phyloP scores from a whole-genome alignment of 139 green algal species.

The Asterochloris erici region DNA sequence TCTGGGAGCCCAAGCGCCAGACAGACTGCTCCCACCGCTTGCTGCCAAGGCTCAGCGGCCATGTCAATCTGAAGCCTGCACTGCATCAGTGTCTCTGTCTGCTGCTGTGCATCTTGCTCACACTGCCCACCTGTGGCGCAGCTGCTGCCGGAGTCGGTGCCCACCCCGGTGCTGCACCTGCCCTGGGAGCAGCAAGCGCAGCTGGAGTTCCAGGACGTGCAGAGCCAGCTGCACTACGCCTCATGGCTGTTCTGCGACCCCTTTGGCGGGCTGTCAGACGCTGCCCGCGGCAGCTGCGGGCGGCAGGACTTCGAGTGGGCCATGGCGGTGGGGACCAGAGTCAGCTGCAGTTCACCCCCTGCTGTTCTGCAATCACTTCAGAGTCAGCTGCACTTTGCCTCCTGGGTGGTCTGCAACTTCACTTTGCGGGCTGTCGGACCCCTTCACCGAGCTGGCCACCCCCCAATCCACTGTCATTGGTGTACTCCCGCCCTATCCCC shows the following conservation, averaged over 20 bases:
- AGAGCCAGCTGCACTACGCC: conserved; percentile 21
- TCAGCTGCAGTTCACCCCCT: background rate
- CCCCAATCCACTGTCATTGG: background rate
- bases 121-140: too few relatives aligned
- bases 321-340: conserved; percentile 42
- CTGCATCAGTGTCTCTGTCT: too few relatives aligned
- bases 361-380: background rate
- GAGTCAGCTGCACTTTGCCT: background rate
- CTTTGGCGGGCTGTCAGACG: conserved; percentile 5
- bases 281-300: conserved; percentile 29
- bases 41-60: too few relatives aligned
- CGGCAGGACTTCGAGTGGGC: conserved; percentile 59
- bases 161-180: too few relatives aligned
- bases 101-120: too few relatives aligned
- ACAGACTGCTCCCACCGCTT: too few relatives aligned
- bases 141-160: too few relatives aligned
- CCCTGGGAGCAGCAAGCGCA: too few relatives aligned
- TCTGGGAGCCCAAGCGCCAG: too few relatives aligned
- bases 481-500: background rate
- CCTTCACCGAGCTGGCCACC: background rate
- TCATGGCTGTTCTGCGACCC: conserved; percentile 35
- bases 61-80: too few relatives aligned
- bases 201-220: background rate
- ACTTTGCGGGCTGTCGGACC: background rate
- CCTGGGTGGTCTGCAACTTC: background rate